Conservation (phyloP, 805 yeast species). For the Ogataea neopini region DNA sequence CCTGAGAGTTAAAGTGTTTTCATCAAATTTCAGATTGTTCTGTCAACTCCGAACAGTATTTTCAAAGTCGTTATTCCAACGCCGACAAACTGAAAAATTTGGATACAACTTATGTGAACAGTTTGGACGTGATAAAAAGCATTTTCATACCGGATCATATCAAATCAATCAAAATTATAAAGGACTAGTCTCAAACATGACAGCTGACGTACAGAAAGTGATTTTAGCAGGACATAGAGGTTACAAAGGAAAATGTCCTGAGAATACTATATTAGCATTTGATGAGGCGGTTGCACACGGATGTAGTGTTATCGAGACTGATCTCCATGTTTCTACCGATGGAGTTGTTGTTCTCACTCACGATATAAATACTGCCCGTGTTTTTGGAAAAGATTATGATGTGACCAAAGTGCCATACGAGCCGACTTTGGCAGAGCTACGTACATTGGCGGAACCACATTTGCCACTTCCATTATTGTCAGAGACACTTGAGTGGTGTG, state of each 20-base stretch:
- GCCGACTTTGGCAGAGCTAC: constrained; percentile 30
- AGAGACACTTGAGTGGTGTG: constrained; percentile 37
- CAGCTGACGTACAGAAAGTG: neutral
- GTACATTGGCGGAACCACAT: constrained; percentile 35
- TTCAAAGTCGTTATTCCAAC: neutral
- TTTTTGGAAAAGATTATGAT: constrained; percentile 32
- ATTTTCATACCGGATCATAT: neutral
- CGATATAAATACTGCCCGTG: constrained; percentile 35
- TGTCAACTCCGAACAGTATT: neutral
- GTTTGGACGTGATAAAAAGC: neutral
- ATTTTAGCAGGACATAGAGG: constrained; percentile 21
- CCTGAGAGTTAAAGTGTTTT: neutral
- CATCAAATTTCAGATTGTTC: neutral
- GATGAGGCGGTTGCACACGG: constrained; percentile 37
- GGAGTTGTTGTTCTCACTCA: constrained; percentile 36
- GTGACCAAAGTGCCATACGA: constrained; percentile 31
- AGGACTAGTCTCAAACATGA: neutral
- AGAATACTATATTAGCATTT: constrained; percentile 39
- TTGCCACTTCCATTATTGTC: constrained; percentile 35
- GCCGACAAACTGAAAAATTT: neutral
- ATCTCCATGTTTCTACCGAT: constrained; percentile 39
- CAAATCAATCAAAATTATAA: neutral
- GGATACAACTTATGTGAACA: too few relatives aligned
- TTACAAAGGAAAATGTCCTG: constrained; percentile 33
- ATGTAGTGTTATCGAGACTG: constrained; percentile 38